These are phyloP conservation scores for Berberis vulgaris DNA, from an alignment of 164 flowering plant species.

Conservation along the genomic window DNA sequence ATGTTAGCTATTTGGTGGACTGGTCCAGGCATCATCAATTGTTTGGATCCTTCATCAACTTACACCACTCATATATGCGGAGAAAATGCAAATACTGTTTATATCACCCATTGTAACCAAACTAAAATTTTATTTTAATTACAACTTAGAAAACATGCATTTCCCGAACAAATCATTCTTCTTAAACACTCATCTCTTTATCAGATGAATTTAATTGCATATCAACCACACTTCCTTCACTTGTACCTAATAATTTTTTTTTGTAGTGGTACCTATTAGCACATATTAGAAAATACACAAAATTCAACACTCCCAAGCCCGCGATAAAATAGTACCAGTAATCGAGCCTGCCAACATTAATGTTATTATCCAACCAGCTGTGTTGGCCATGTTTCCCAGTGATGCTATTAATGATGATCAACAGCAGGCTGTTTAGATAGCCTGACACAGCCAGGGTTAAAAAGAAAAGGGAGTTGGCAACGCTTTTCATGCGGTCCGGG, in stretches of 20 bases:
- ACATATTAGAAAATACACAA: slow-evolving; percentile 22
- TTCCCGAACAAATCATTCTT: not conserved
- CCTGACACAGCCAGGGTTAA: slow-evolving; percentile 18
- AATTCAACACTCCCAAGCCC: slow-evolving; percentile 17
- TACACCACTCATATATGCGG: not conserved
- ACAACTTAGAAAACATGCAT: not conserved
- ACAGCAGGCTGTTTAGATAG: slow-evolving; percentile 19
- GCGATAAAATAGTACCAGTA: slow-evolving; percentile 28
- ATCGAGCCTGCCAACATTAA: slow-evolving; percentile 29
- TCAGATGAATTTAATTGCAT: not conserved
- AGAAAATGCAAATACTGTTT: not conserved
- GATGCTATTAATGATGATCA: slow-evolving; percentile 12
- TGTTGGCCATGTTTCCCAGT: slow-evolving; percentile 13
- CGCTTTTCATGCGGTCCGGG: slow-evolving; percentile 36
- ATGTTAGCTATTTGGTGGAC: too few species aligned
- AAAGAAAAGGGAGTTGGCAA: slow-evolving; percentile 21
- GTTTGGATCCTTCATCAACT: too few species aligned
- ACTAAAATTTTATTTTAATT: not conserved
- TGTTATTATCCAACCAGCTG: slow-evolving; percentile 26
- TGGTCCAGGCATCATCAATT: too few species aligned
- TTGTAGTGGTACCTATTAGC: slow-evolving; percentile 23
- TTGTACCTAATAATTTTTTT: not conserved
- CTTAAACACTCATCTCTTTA: not conserved
- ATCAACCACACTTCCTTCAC: not conserved
- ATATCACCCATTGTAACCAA: not conserved